Base-by-base conservation (phyloP, 1,284 basidiomycete genomes). In the Stygiomarasmius scandens region DNA sequence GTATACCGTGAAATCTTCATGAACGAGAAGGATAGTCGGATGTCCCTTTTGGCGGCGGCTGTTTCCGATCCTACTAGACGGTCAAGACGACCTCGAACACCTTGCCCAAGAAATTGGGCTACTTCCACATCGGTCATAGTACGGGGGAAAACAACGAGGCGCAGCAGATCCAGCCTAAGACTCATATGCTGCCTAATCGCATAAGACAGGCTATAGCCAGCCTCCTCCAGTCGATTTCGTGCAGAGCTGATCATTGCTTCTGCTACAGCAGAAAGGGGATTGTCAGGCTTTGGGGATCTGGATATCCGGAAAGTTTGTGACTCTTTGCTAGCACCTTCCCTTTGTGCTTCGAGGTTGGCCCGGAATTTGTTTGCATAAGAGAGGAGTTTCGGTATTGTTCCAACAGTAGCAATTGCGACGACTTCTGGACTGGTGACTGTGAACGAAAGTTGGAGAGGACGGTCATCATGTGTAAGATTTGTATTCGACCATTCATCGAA, bases 171-270 rank as follows among this genome's bases (percentile, higher is more conserved):
- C 19, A 93, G 78, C 41, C 77, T 79, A 36, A 93, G 80, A 59
- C 82, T 86, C 81, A 93, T 86, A 58, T 86, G 80, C 66, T 93
- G 91, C 46, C 77, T 76, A 58, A 93, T 83, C 24, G 81, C 72
- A 63, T 87, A 86, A 3, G 81, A 80, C 10, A 89, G 71, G 1
- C 74, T 79, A 10, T 75, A 71, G 52, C 86, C 89, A 16, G 80
- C 76, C 71, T 90, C 88, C 63, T 83, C 84, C 67, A 89, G 80
- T 45, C 83, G 82, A 52, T 77, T 83, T 53, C 85, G 78, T 24
- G 92, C 90, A 0, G 90, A 89, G 54, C 85, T 80, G 34, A 95
- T 72, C 82, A 95, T 91, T 14, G 90, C 91, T 55, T 90, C 86
- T 0, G 93, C 91, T 34, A 95, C 89, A 9, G 90, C 85, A 1